These are phyloP conservation scores for Croton laevigatus DNA, from an alignment of 441 rosid species.

Conservation along the genomic window DNA sequence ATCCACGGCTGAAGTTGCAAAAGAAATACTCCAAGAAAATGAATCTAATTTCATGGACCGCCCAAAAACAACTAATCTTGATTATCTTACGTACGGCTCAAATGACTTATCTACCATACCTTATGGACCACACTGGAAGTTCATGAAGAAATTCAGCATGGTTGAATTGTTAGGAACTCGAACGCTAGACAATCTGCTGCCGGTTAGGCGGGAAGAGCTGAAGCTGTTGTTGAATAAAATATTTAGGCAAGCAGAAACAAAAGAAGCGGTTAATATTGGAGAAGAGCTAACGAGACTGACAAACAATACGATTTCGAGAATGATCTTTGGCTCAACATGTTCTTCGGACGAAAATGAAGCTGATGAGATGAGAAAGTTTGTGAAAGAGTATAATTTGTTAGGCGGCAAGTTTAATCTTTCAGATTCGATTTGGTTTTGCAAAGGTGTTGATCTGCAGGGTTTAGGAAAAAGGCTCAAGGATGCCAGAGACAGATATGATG, in stretches of 20 bases:
- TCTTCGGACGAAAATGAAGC: slow-evolving; percentile 34
- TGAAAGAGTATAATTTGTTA: slow-evolving; percentile 49
- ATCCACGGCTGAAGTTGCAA: slow-evolving; percentile 35
- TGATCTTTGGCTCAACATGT: slow-evolving; percentile 44
- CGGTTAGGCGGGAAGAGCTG: slow-evolving; percentile 47
- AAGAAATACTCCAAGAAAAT: slow-evolving; percentile 42
- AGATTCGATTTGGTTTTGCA: slow-evolving; percentile 64
- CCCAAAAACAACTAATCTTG: slow-evolving; percentile 45
- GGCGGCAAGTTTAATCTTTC: slow-evolving; percentile 54
- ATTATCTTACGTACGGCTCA: slow-evolving; percentile 68
- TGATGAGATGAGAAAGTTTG: slow-evolving; percentile 46
- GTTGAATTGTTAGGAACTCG: slow-evolving; percentile 48
- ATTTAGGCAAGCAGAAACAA: slow-evolving; percentile 37
- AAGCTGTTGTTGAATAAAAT: slow-evolving; percentile 30
- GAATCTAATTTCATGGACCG: slow-evolving; percentile 56
- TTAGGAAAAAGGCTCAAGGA: slow-evolving; percentile 46
- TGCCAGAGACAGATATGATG: slow-evolving; percentile 48
- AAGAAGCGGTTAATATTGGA: slow-evolving; percentile 43
- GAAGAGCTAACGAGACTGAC: slow-evolving; percentile 54
- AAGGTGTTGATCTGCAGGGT: slow-evolving; percentile 57
- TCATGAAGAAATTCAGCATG: slow-evolving; percentile 77
- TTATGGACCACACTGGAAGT: slow-evolving; percentile 65
- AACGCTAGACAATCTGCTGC: slow-evolving; percentile 40
- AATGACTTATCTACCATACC: slow-evolving; percentile 58
- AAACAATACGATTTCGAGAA: slow-evolving; percentile 52